A percentile compares a stretch with the other conserved stretches of the same genome.
Evolutionary conservation across 768 basidiomycete genomes (phyloP).

Genomic region (Lactifluus subvellereus): DNA sequence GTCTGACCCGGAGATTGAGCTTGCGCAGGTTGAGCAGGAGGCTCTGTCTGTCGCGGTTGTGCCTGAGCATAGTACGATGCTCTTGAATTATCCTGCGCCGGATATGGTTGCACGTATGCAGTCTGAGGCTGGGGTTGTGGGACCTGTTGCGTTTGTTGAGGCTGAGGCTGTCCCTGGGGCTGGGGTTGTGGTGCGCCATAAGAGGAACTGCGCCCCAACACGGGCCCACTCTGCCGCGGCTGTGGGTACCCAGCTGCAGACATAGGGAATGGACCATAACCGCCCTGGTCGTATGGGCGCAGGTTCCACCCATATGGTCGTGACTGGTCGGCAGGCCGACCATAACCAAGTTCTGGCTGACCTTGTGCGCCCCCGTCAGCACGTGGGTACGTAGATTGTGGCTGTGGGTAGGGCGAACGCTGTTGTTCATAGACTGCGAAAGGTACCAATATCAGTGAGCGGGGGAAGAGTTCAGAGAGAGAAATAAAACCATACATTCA

Average conservation of each 20-base stretch:
- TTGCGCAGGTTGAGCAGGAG: slow-evolving; percentile 1
- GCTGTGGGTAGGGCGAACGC: slow-evolving; percentile 28
- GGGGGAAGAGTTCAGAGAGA: slow-evolving; percentile 11
- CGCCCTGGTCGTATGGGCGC: slow-evolving; percentile 39
- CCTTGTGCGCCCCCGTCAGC: slow-evolving; percentile 31
- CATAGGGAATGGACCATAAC: slow-evolving; percentile 37
- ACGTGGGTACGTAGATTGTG: slow-evolving; percentile 28
- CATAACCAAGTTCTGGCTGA: slow-evolving; percentile 27
- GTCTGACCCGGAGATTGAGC: slow-evolving; percentile 24
- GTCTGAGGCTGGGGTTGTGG: slow-evolving; percentile 29
- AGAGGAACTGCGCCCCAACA: neutral
- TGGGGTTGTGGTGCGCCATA: slow-evolving; percentile 26
- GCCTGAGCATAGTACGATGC: slow-evolving; percentile 23
- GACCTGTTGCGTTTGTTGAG: slow-evolving; percentile 26
- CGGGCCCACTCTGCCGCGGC: slow-evolving; percentile 28
- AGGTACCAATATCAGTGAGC: neutral
- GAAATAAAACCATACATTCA: slow-evolving; percentile 42
- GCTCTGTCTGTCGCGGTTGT: slow-evolving; percentile 17
- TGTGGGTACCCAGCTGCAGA: slow-evolving; percentile 30
- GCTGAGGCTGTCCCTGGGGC: slow-evolving; percentile 30
- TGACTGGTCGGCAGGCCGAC: slow-evolving; percentile 29
- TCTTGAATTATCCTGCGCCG: slow-evolving; percentile 22
- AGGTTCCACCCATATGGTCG: slow-evolving; percentile 52
- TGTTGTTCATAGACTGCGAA: slow-evolving; percentile 51
- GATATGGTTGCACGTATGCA: slow-evolving; percentile 26